Evolutionary conservation across 2,329 filamentous ascomycete species (phyloP).

Genomic region (Fusarium sp.): DNA sequence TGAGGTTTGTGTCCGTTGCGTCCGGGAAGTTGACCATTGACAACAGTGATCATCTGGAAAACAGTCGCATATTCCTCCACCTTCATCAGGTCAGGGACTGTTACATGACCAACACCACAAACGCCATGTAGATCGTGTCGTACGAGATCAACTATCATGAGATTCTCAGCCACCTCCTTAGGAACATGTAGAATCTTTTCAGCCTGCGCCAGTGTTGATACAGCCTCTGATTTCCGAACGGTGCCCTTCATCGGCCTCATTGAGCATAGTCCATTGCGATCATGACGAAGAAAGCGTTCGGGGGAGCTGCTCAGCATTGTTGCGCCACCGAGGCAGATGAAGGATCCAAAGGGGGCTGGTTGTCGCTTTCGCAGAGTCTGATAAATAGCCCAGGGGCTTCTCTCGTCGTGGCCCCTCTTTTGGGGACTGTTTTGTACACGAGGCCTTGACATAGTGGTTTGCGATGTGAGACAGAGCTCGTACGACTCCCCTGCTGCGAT

Average conservation of each 20-base stretch:
- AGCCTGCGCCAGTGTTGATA: conserved; percentile 79
- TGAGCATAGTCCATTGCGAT: conserved; percentile 71
- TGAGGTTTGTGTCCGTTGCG: conserved; percentile 30
- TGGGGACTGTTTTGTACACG: conserved; percentile 11
- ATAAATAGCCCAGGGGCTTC: conserved; percentile 78
- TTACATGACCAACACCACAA: conserved; percentile 80
- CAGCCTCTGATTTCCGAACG: conserved; percentile 80
- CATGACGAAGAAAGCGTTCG: conserved; percentile 83
- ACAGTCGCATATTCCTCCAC: conserved; percentile 94
- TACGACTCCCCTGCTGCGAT: conserved; percentile 87
- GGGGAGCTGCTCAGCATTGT: conserved; percentile 88
- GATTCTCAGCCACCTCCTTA: conserved; percentile 95
- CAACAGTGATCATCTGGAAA: conserved; percentile 91
- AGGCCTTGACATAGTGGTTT: conserved; percentile 73
- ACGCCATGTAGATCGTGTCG: conserved; percentile 92
- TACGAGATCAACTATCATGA: conserved; percentile 99
- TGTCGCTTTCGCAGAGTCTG: conserved; percentile 78
- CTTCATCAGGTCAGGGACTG: conserved; percentile 82
- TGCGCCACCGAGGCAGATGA: conserved; percentile 76
- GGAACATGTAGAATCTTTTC: conserved; percentile 80
- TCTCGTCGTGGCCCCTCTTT: conserved; percentile 9
- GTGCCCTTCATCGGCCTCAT: conserved; percentile 98
- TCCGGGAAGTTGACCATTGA: conserved; percentile 76
- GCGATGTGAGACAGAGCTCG: conserved; percentile 86
- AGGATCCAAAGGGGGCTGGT: conserved; percentile 88